Evolutionary conservation across 495 filamentous ascomycete genomes (phyloP), one percentile per base, ranked within the genome.

Genomic region (Melanomma pulvis-pyrius): DNA sequence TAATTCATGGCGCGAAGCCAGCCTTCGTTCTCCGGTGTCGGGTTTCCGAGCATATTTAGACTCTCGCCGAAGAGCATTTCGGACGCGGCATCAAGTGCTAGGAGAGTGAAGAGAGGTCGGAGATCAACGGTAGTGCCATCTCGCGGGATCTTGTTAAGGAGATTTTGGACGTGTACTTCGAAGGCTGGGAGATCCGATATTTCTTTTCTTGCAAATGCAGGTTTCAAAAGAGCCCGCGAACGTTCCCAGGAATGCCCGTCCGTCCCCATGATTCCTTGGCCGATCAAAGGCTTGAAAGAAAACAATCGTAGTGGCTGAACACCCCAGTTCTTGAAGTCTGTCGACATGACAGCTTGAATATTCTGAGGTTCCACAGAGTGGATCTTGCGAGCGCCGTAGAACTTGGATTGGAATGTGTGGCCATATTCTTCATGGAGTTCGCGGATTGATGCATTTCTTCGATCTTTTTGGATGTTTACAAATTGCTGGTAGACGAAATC

Each of bases 51-150:
- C 49, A 70, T 73, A 22, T 69, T 68, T 36, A 80, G 71, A 0
- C 79, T 68, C 51, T 81, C 68, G 0, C 82, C 82, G 36, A 85
- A 83, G 3, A 85, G 63, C 0, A 84, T 67, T 0, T 70, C 70
- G 0, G 79, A 81, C 0, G 81, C 80, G 0, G 78, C 79, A 53
- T 79, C 76, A 5, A 87, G 74, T 0, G 83, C 82, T 34, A 82
- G 76, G 19, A 76, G 73, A 62, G 80, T 81, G 56, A 85, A 81
- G 11, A 84, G 70, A 6, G 82, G 82, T 64, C 83, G 79, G 29
- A 87, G 59, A 57, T 84, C 81, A 2, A 83, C 74, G 6, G 24
- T 57, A 2, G 26, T 1, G 9, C 52, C 52, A 41, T 26, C 19
- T 4, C 15, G 9, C 1, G 30, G 30, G 9, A 64, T 32, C 2